Evolutionary conservation across 129 eudicot genomes (phyloP).

Genomic region (Flaveria brownii): DNA sequence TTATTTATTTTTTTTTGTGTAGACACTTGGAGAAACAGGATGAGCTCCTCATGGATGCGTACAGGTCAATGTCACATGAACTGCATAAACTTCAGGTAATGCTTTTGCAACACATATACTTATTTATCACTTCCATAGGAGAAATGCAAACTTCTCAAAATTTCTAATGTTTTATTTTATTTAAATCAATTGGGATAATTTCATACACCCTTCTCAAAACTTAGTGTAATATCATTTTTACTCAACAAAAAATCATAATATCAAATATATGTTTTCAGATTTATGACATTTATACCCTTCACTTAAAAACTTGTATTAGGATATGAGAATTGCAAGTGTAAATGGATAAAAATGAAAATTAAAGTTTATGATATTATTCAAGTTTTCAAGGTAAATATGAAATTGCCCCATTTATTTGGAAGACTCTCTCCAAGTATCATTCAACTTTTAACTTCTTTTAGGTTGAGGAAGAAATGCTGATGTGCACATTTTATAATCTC

Average conservation of each 20-base stretch:
- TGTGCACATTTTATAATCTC: constrained; percentile 65
- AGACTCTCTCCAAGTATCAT: not conserved
- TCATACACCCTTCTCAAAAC: not conserved
- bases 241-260: not conserved
- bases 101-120: no score
- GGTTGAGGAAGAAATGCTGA: constrained; percentile 90
- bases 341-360: not conserved
- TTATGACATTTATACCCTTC: not conserved
- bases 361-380: not conserved
- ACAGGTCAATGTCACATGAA: constrained; percentile 68
- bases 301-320: not conserved
- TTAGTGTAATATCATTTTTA: not conserved
- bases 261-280: not conserved
- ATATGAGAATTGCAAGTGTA: not conserved
- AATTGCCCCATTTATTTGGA: not conserved
- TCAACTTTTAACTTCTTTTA: constrained; percentile 19
- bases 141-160: no score
- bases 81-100: constrained; percentile 72
- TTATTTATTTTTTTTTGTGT: not conserved
- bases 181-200: no score
- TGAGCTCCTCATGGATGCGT: constrained; percentile 68
- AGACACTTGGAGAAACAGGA: constrained; percentile 93
- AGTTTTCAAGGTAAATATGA: no score
- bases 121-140: no score
- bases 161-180: no score